Percentiles rank a stretch among this genome's conserved stretches.
Conservation (phyloP, 2,329 filamentous ascomycete genomes). For the Seiridium cupressi region DNA sequence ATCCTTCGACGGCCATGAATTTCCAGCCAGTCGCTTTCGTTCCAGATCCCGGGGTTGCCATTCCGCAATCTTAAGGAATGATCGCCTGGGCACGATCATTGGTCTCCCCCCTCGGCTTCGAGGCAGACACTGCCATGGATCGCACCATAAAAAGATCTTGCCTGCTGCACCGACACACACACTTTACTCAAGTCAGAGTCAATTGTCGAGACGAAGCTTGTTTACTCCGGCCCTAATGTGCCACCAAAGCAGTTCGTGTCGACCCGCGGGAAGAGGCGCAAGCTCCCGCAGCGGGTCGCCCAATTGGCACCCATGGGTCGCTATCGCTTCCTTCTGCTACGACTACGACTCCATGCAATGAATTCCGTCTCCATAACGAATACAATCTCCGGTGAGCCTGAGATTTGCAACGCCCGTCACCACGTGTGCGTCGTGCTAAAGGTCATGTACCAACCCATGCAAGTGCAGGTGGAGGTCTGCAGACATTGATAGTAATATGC, state of each 20-base stretch:
- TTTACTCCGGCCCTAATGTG: background rate
- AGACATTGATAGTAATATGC: no score
- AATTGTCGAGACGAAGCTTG: background rate
- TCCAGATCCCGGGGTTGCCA: background rate
- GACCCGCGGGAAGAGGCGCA: background rate
- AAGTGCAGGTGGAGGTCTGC: no score
- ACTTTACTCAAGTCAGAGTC: background rate
- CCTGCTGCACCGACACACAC: background rate
- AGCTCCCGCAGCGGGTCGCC: background rate
- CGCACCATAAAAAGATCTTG: background rate
- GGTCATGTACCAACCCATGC: no score
- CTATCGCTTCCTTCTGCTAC: no score
- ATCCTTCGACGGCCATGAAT: background rate
- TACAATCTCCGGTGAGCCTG: no score
- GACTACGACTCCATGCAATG: no score
- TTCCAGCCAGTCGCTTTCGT: background rate
- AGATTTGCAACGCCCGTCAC: no score
- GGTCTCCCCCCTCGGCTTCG: background rate
- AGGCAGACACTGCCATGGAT: background rate
- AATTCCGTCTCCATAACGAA: no score
- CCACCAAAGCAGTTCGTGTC: background rate
- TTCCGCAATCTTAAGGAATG: background rate
- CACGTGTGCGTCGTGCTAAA: no score
- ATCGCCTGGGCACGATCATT: background rate
- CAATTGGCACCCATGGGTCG: background rate